phyloP scores from a whole-genome alignment of 139 green algal genomes.

The Chlorella sp. region DNA sequence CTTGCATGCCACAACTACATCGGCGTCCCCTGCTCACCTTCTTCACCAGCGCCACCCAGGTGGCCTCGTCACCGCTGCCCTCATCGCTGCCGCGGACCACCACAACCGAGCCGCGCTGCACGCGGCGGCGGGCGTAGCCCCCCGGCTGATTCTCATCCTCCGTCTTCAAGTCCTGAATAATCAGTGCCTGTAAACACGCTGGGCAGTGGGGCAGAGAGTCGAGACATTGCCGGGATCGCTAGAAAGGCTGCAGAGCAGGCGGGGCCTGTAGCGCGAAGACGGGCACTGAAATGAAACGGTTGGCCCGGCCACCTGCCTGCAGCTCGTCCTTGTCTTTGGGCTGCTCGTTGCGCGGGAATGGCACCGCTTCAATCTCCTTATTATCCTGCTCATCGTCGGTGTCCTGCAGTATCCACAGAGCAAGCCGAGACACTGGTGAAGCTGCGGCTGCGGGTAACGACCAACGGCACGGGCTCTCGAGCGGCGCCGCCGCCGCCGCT shows the following conservation, averaged over 20 bases:
- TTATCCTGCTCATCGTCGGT: constrained; percentile 27
- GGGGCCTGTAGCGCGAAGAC: no score
- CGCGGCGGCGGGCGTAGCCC: not conserved
- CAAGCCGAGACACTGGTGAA: no score
- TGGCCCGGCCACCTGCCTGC: not conserved
- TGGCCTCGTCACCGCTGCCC: not conserved
- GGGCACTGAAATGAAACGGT: not conserved
- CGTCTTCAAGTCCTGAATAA: constrained; percentile 29
- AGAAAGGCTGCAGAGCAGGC: no score
- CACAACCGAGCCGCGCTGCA: not conserved
- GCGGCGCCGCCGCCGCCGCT: no score
- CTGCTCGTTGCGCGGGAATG: not conserved
- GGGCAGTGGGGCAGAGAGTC: not conserved
- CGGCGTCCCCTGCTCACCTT: not conserved
- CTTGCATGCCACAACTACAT: no score
- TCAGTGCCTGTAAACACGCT: not conserved
- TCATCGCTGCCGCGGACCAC: constrained; percentile 19
- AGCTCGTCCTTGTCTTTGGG: not conserved
- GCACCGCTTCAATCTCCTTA: constrained; percentile 4
- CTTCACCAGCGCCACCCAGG: constrained; percentile 14
- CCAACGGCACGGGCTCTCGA: no score
- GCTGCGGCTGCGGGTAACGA: no score
- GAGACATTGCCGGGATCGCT: no score
- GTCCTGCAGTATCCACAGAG: not conserved
- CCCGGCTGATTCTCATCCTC: not conserved